Base-by-base conservation (phyloP, 2,329 filamentous ascomycete species). In the Ascochyta fabae region DNA sequence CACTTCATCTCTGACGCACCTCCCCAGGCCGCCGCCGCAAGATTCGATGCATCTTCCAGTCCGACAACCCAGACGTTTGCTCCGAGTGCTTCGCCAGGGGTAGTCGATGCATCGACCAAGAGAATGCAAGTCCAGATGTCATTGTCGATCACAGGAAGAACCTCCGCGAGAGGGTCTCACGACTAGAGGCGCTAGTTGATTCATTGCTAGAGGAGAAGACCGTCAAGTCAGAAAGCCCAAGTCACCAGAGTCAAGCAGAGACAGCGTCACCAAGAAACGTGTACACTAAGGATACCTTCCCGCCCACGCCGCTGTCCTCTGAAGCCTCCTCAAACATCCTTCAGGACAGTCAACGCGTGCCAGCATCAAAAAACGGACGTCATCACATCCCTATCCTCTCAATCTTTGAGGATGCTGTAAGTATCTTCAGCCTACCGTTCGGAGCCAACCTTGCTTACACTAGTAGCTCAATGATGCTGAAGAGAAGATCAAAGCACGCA, bases 1-100 rank as follows among this genome's bases (percentile, higher is more conserved):
- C 15, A 16, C n/a, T 27, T 6, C 35, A 24, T 33, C 39, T 64
- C 72, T 75, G 58, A 76, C 62, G 7, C 16, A 42, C 23, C 38
- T 31, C 34, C 13, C 39, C 47, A 75, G 82, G 81, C 54, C 77
- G 79, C 36, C 77, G 80, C 34, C 78, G 81, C 46, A 83, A 82
- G 68, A 80, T 82, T 26, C 75, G 77, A 48, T 83, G 81, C 66
- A 77, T 79, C 47, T 80, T 75, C 52, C 69, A 70, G 24, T 56
- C 70, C n/a, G 73, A 74, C 34, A 76, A 73, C 45, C 71, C 73
- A 12, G 66, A 73, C 23, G 66, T 74, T 47, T 83, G 79, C 64
- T 75, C 75, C 27, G 78, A 77, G 60, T 83, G 81, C 68, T 75
- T 74, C 45, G 68, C 77, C 31, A 78, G 81, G 48, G 77, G 75